Evolutionary conservation across 768 basidiomycete species (phyloP).

Genomic region (Macrolepiota dolichaula): DNA sequence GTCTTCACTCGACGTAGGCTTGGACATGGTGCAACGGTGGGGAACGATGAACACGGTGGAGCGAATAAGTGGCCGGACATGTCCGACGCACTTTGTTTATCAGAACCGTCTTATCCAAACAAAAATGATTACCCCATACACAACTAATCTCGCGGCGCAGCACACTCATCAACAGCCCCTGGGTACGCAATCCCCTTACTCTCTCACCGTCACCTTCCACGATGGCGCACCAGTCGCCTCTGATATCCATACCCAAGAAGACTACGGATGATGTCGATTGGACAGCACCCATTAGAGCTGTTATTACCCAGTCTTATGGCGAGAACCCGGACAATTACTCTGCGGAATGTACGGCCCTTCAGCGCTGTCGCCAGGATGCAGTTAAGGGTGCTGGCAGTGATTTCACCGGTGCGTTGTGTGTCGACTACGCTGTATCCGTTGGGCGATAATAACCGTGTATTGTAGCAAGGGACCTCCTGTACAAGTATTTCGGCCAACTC

Average conservation of each 20-base stretch:
- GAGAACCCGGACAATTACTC: slow-evolving; percentile 90
- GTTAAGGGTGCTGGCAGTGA: slow-evolving; percentile 96
- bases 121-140: slow-evolving; percentile 8
- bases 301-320: slow-evolving; percentile 90
- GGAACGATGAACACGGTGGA: background rate
- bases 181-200: slow-evolving; percentile 6
- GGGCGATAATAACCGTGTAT: background rate
- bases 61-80: slow-evolving; percentile 1
- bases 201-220: slow-evolving; percentile 11
- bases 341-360: slow-evolving; percentile 78
- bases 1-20: slow-evolving; percentile 84
- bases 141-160: background rate
- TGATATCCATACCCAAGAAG: slow-evolving; percentile 92
- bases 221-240: slow-evolving; percentile 81
- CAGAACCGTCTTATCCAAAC: slow-evolving; percentile 15
- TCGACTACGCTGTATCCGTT: background rate
- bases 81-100: slow-evolving; percentile 22
- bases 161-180: slow-evolving; percentile 6
- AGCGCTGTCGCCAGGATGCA: slow-evolving; percentile 93
- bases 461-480: slow-evolving; percentile 84
- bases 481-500: slow-evolving; percentile 99
- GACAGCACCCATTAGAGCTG: slow-evolving; percentile 79
- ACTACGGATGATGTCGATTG: slow-evolving; percentile 97
- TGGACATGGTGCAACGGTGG: slow-evolving; percentile 46
- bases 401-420: slow-evolving; percentile 64